These are phyloP conservation scores for Phytophthora fragariae DNA, from an alignment of 352 stramenopile genomes.

Conservation along the genomic window DNA sequence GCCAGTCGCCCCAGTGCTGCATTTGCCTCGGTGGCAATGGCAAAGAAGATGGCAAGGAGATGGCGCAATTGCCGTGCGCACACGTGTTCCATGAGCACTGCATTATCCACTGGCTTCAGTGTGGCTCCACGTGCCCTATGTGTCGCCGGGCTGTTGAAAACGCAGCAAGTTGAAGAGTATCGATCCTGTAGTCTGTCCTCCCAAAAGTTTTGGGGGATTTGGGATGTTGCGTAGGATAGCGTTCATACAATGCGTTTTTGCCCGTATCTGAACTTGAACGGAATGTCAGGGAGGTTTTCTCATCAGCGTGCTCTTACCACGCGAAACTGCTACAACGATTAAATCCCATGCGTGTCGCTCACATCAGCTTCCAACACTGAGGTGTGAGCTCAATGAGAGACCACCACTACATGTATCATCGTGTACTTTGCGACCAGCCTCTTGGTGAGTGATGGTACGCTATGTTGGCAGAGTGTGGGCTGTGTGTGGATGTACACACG, in stretches of 20 bases:
- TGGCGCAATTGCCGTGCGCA: constrained; percentile 50
- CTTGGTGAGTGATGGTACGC: constrained; percentile 21
- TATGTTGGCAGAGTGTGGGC: constrained; percentile 2
- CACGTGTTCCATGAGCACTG: constrained; percentile 72
- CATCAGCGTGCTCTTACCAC: background rate
- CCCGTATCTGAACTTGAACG: background rate
- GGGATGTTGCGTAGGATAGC: constrained; percentile 1
- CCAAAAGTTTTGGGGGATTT: background rate
- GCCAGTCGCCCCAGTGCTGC: constrained; percentile 19
- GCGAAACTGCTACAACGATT: background rate
- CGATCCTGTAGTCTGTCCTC: constrained; percentile 15
- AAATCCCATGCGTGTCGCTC: background rate
- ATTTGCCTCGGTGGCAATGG: constrained; percentile 33
- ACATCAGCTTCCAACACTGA: background rate
- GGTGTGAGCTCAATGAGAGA: background rate
- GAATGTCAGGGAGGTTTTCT: constrained; percentile 1
- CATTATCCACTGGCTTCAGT: constrained; percentile 65
- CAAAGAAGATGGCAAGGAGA: constrained; percentile 15
- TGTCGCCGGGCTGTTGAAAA: constrained; percentile 41
- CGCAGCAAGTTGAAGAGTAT: constrained; percentile 18
- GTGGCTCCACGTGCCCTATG: constrained; percentile 58
- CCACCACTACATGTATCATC: background rate
- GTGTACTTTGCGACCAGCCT: background rate
- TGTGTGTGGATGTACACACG: background rate
- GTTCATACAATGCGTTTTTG: constrained; percentile 22